A percentile compares a stretch with the other conserved stretches of the same genome.
Evolutionary conservation across 768 basidiomycete genomes (phyloP).

Genomic region (Coprinopsis cinerea): DNA sequence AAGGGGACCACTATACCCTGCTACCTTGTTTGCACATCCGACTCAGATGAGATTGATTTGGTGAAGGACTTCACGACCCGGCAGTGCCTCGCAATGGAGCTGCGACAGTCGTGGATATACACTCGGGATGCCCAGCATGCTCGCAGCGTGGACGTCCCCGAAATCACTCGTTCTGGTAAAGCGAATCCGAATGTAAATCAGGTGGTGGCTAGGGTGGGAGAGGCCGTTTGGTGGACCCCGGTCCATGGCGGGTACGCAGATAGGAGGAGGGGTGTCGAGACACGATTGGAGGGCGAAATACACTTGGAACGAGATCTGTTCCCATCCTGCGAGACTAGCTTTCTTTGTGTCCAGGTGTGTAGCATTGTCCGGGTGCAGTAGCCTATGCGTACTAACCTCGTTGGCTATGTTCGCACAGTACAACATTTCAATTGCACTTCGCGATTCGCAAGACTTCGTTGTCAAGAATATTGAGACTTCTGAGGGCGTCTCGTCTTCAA

Average conservation of each 20-base stretch:
- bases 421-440: background rate
- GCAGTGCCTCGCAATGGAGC: background rate
- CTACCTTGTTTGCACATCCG: slow-evolving; percentile 4
- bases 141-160: background rate
- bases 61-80: background rate
- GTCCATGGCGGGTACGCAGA: background rate
- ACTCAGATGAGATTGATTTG: background rate
- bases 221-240: slow-evolving; percentile 7
- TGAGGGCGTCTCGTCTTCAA: background rate
- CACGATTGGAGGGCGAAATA: slow-evolving; percentile 6
- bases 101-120: background rate
- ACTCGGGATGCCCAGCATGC: background rate
- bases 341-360: slow-evolving; percentile 3
- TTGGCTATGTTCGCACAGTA: background rate
- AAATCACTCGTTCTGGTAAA: background rate
- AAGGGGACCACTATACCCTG: slow-evolving; percentile 6
- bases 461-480: background rate
- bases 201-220: background rate
- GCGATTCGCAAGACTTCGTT: too few relatives aligned
- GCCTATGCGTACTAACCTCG: background rate
- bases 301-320: slow-evolving; percentile 4
- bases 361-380: background rate
- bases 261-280: background rate
- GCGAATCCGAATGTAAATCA: background rate
- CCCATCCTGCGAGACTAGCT: background rate